Conservation (phyloP, 75 land plant species). For the Isoetes taiwanensis region DNA sequence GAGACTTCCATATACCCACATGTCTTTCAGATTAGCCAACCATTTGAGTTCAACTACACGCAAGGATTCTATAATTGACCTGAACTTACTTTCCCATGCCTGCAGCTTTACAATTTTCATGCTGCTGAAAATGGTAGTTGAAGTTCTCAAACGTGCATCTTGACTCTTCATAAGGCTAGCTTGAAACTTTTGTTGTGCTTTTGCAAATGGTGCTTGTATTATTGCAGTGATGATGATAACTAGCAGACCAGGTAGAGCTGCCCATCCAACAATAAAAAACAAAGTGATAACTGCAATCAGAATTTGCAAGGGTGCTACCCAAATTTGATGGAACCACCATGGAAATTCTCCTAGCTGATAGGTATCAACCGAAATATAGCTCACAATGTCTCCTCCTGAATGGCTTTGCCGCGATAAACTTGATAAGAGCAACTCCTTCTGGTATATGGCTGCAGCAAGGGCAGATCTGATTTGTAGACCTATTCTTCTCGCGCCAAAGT, state of each 20-base stretch:
- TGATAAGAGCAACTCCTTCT: conserved; percentile 56
- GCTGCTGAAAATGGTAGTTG: conserved; percentile 49
- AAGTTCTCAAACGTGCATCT: conserved; percentile 44
- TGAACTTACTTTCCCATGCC: conserved; percentile 75
- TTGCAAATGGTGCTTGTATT: conserved; percentile 43
- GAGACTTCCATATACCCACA: conserved; percentile 22
- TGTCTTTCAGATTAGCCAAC: conserved; percentile 30
- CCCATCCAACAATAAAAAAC: conserved; percentile 36
- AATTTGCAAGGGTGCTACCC: conserved; percentile 50
- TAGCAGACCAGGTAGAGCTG: conserved; percentile 47
- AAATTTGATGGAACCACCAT: conserved; percentile 47
- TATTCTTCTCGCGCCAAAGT: conserved; percentile 33
- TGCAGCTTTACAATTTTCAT: conserved; percentile 70
- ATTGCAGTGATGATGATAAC: conserved; percentile 31
- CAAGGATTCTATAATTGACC: conserved; percentile 18
- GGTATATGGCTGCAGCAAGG: conserved; percentile 46
- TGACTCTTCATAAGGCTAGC: conserved; percentile 37
- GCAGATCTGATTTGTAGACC: conserved; percentile 69
- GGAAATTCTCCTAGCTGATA: conserved; percentile 59
- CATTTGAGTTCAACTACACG: conserved; percentile 48
- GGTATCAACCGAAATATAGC: conserved; percentile 67
- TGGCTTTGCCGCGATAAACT: conserved; percentile 34
- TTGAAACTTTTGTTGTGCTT: conserved; percentile 36
- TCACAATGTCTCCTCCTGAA: conserved; percentile 56
- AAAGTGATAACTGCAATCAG: conserved; percentile 36